A percentile compares a stretch with the other conserved stretches of the same genome.
Evolutionary conservation across 345 rosid genomes (phyloP).

Genomic region (Ailanthus altissimus): DNA sequence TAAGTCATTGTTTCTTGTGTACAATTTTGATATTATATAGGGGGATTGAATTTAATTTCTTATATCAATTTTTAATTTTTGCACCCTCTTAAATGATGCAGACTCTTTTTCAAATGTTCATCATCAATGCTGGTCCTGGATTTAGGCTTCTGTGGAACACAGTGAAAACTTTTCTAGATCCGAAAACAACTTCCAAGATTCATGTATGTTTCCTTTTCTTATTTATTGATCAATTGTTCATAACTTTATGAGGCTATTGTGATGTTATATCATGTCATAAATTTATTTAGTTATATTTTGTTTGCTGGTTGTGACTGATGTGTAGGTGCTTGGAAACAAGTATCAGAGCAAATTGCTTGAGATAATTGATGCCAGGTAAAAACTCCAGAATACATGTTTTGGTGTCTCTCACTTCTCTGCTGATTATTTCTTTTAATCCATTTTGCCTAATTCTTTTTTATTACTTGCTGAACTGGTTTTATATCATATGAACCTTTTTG

Average conservation of each 20-base stretch:
- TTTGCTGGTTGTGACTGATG: conserved; percentile 26
- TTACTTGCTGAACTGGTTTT: background rate
- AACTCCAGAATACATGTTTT: background rate
- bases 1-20: background rate
- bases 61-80: conserved; percentile 18
- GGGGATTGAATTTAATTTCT: background rate
- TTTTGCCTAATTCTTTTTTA: background rate
- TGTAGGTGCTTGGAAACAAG: conserved; percentile 93
- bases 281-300: background rate
- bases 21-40: background rate
- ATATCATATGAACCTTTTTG: conserved; percentile 4
- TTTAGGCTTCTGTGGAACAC: conserved; percentile 92
- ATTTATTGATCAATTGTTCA: background rate
- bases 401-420: background rate
- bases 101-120: conserved; percentile 99
- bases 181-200: conserved; percentile 95
- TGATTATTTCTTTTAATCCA: background rate
- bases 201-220: conserved; percentile 53
- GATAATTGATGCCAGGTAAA: conserved; percentile 80
- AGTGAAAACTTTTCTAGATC: conserved; percentile 85
- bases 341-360: conserved; percentile 86
- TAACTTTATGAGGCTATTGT: background rate
- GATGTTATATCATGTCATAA: conserved; percentile 2
- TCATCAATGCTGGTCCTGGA: conserved; percentile 94
- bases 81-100: conserved; percentile 40